A percentile compares a stretch with the other conserved stretches of the same genome.
Conservation (phyloP, 1,284 basidiomycete species). For the Boletus hoseneyae region DNA sequence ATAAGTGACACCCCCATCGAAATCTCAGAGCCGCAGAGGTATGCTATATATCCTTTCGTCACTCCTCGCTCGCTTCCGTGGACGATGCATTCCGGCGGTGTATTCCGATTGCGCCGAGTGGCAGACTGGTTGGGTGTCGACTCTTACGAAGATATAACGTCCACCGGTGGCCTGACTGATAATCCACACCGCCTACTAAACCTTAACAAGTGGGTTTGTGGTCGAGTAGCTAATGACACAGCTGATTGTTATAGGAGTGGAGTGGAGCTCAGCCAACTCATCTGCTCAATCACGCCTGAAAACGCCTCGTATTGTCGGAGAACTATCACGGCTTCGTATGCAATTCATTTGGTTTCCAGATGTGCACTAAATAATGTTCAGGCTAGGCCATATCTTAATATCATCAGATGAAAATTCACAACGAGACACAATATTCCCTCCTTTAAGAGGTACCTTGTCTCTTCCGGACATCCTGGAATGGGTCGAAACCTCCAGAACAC, state of each 20-base stretch:
- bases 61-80: constrained; percentile 48
- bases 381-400: constrained; percentile 57
- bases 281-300: constrained; percentile 6
- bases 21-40: constrained; percentile 34
- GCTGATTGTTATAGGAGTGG: constrained; percentile 22
- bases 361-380: constrained; percentile 28
- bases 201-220: constrained; percentile 29
- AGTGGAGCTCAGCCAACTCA: constrained; percentile 15
- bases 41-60: constrained; percentile 64
- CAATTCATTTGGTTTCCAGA: background rate
- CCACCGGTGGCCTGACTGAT: constrained; percentile 37
- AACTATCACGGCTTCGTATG: constrained; percentile 47
- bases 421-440: constrained; percentile 44
- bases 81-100: constrained; percentile 41
- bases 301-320: constrained; percentile 12
- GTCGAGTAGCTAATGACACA: background rate
- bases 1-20: constrained; percentile 27
- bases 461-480: constrained; percentile 47
- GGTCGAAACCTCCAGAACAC: constrained; percentile 37
- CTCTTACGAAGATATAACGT: constrained; percentile 33
- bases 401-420: constrained; percentile 35
- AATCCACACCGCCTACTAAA: constrained; percentile 35
- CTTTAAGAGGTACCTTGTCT: constrained; percentile 45
- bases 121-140: constrained; percentile 51
- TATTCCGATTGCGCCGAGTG: constrained; percentile 59